Evolutionary conservation across 768 basidiomycete genomes (phyloP), one percentile per base, ranked within the genome.

Genomic region (Kwoniella botswanensis): DNA sequence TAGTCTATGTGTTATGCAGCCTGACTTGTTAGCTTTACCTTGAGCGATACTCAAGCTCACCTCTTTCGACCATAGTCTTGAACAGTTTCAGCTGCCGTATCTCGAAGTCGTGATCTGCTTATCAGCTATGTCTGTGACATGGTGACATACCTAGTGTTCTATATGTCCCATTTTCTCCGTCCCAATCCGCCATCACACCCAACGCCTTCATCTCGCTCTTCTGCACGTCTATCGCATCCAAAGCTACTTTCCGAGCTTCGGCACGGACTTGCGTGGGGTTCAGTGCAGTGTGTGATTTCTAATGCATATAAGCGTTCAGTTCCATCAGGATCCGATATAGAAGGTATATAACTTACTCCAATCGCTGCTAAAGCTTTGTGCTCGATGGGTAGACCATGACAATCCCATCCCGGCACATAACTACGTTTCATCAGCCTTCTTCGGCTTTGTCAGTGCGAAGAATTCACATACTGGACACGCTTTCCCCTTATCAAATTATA

Each of bases 381-480:
- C 82, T 98, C 96, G 71, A 98, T 98, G 0, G 96, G 96, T 13
- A 98, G 88, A 6, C 96, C 96, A 82, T 99, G 96, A 77, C 96
- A 98, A 79, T 99, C 96, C 93, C 94, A 99, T 11, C 96, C 96
- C 44, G 96, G 95, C 15, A 92, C 84, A 84, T 95, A 98, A 78
- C 96, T 98, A 68, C n/a, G 13, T 44, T 9, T 24, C 21, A 44
- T 68, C 29, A 71, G 60, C 12, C 35, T 15, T 13, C 46, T 50
- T 18, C 5, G 12, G 2, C 18, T 5, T 24, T 42, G 18, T 35
- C n/a, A 44, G 3, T 11, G 29, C 15, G 2, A 71, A 18, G 12
- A 52, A 4, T 13, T 12, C n/a, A 82, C 91, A 82, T 74, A 96
- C 94, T 94, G 90, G 54, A 98, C 91, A 74, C 88, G 88, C 71